phyloP scores from a whole-genome alignment of 1,139 yeast species.

The Suhomyces ambrosiae region DNA sequence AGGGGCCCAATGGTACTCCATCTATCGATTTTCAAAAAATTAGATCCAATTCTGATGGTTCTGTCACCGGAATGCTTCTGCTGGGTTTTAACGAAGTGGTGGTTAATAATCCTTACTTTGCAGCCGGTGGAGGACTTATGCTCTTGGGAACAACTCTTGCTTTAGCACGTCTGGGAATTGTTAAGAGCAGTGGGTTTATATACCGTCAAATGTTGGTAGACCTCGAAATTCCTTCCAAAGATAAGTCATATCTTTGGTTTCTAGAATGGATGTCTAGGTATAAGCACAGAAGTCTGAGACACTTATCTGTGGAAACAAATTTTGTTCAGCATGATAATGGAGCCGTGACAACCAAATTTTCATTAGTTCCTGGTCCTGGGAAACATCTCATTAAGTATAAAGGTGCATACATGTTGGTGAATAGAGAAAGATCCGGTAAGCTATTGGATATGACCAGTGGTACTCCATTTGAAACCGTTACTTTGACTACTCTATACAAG shows the following conservation, averaged over 20 bases:
- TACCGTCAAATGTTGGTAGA: conserved; percentile 88
- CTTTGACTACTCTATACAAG: conserved; percentile 83
- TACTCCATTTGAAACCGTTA: conserved; percentile 93
- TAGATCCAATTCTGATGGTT: conserved; percentile 40
- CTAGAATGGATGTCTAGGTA: conserved; percentile 94
- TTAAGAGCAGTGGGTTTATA: conserved; percentile 63
- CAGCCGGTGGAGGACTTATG: conserved; percentile 98
- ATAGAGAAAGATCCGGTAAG: conserved; percentile 87
- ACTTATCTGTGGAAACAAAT: conserved; percentile 86
- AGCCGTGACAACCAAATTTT: conserved; percentile 80
- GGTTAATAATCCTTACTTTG: conserved; percentile 84
- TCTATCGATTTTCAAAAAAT: conserved; percentile 42
- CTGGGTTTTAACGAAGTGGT: conserved; percentile 56
- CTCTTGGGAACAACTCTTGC: conserved; percentile 87
- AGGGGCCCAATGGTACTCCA: too few relatives aligned
- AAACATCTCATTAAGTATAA: conserved; percentile 83
- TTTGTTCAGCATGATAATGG: conserved; percentile 93
- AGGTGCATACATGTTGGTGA: conserved; percentile 87
- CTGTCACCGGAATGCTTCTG: conserved; percentile 34
- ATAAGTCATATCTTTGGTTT: conserved; percentile 93
- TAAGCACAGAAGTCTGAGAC: conserved; percentile 73
- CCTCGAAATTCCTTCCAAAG: conserved; percentile 90
- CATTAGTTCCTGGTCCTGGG: conserved; percentile 98
- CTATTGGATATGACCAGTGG: conserved; percentile 89
- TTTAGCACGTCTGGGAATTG: conserved; percentile 68